Evolutionary conservation across 2,329 filamentous ascomycete genomes (phyloP), one percentile per base, ranked within the genome.

Genomic region (Tolypocladium guangdongense): DNA sequence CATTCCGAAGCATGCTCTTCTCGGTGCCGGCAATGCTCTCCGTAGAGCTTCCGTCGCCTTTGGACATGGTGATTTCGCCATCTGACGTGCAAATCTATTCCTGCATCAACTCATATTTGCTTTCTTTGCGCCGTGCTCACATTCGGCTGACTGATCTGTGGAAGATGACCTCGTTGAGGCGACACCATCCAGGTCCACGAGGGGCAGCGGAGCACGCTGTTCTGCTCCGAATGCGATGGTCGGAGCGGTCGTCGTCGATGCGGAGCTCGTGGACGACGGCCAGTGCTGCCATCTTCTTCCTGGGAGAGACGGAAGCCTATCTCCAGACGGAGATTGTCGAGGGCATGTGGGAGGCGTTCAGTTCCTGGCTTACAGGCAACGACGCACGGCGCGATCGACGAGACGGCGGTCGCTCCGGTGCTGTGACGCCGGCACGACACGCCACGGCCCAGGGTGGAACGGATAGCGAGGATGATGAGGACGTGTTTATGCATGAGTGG

Each of bases 221-320:
- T 30, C 72, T 80, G 24, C 77, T 87, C 12, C 80, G 90, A 32
- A 72, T 80, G 59, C 80, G 87, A 50, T 81, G 84, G 59, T 81
- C 82, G 30, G 65, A 73, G 18, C 79, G 92, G 20, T 78, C 80
- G 5, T 75, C 77, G 36, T 78, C 81, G 0, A 87, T 95, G 78
- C 83, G 93, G 18, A 86, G 84, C 57, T 81, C 92, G 1, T 99
- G 93, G 93, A 92, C 90, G 0, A 95, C 89, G 0, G 86, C 87
- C 60, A 90, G 88, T 63, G 88, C 90, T 2, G 86, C 89, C 1
- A 81, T 95, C 4, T 96, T 96, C 71, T 87, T 97, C 60, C 76
- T 97, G 4, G 89, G 88, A 0, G 91, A 96, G 66, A 86, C 89
- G 16, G 87, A 92, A 59, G 83, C 83, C 3, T 97, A 95, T 62